A percentile compares a stretch with the other conserved stretches of the same genome.
Evolutionary conservation across 2,329 filamentous ascomycete species (phyloP).

Genomic region (Claviceps fusiformis): DNA sequence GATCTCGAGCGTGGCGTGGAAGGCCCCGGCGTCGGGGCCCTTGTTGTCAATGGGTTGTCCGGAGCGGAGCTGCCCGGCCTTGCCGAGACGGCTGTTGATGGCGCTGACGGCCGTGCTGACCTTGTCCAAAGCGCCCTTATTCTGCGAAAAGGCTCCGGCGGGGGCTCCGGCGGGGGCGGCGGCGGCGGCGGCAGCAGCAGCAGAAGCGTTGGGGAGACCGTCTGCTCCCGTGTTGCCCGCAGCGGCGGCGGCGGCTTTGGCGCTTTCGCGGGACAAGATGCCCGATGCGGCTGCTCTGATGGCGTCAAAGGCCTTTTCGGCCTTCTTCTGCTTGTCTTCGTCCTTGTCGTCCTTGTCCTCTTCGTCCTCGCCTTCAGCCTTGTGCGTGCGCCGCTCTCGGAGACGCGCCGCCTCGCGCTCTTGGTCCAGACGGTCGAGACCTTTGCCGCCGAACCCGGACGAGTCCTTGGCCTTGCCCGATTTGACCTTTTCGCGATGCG

Average conservation of each 20-base stretch:
- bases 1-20: constrained; percentile 94
- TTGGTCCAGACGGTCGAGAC: constrained; percentile 79
- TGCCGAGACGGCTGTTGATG: constrained; percentile 82
- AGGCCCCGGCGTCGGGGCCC: constrained; percentile 89
- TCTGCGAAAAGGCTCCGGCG: constrained; percentile 36
- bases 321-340: constrained; percentile 58
- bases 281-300: constrained; percentile 49
- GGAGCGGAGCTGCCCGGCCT: constrained; percentile 75
- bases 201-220: constrained; percentile 15
- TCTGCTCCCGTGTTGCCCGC: constrained; percentile 11
- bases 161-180: too few relatives aligned
- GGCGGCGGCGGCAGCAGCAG: constrained; percentile 27
- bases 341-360: constrained; percentile 72
- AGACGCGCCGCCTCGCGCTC: constrained; percentile 78
- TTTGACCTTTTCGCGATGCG: constrained; percentile 83
- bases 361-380: constrained; percentile 73
- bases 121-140: constrained; percentile 63
- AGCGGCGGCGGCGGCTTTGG: constrained; percentile 26
- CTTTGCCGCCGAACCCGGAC: constrained; percentile 88
- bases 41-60: constrained; percentile 98
- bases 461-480: constrained; percentile 79
- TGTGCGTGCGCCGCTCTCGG: constrained; percentile 78
- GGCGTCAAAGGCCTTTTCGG: constrained; percentile 51
- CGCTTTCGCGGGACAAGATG: constrained; percentile 38
- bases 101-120: constrained; percentile 81